Conservation (phyloP, 805 yeast species). For the Candida pseudoglaebosa region DNA sequence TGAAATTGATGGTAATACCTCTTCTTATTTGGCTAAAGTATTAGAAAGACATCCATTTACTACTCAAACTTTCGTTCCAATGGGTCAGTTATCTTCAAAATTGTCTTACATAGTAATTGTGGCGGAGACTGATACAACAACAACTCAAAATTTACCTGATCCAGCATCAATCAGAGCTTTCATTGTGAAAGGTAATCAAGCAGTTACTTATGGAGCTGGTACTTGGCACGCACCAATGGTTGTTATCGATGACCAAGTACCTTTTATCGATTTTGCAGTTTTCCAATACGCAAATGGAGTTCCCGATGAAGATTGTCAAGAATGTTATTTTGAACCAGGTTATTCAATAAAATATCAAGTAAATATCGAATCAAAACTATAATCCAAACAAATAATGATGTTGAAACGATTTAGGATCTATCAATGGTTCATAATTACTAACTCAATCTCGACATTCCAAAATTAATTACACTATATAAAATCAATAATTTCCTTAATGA, state of each 20-base stretch:
- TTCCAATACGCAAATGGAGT: constrained; percentile 81
- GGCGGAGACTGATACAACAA: constrained; percentile 48
- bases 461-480: constrained; percentile 29
- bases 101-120: constrained; percentile 76
- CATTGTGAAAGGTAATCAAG: constrained; percentile 74
- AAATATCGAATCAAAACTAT: constrained; percentile 11
- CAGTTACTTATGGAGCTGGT: constrained; percentile 81
- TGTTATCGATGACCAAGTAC: constrained; percentile 56
- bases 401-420: too few species aligned
- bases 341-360: constrained; percentile 29
- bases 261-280: constrained; percentile 74
- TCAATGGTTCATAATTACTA: too few species aligned
- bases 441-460: too few species aligned
- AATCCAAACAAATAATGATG: constrained; percentile 7
- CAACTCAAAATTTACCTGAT: constrained; percentile 53
- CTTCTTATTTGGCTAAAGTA: constrained; percentile 54
- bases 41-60: constrained; percentile 87
- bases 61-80: constrained; percentile 87
- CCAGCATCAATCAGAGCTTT: constrained; percentile 62
- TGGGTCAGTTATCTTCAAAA: constrained; percentile 57
- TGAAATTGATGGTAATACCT: constrained; percentile 10
- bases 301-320: constrained; percentile 77
- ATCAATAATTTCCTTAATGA: constrained; percentile 38
- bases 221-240: constrained; percentile 99
- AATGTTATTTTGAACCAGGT: constrained; percentile 66